phyloP scores from a whole-genome alignment of 495 filamentous ascomycete species.

The Platismatia glauca region DNA sequence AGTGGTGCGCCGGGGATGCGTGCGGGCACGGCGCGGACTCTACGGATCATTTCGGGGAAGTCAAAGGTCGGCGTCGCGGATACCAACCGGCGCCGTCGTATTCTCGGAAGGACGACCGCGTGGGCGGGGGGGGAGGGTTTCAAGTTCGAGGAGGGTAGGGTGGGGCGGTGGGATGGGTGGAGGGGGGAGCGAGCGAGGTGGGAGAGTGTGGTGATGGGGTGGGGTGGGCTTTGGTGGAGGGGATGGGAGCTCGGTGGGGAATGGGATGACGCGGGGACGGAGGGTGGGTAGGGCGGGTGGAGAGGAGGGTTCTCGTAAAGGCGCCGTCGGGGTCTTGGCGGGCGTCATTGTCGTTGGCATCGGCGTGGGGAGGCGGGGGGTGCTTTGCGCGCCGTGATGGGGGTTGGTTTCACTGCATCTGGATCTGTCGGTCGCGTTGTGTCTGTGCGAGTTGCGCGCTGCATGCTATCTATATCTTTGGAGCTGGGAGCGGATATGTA shows the following conservation, averaged over 20 bases:
- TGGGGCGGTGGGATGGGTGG: background rate
- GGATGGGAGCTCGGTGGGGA: background rate
- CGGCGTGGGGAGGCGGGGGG: background rate
- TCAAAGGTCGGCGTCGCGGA: background rate
- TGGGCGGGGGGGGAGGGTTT: background rate
- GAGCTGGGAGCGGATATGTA: no score
- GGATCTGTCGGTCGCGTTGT: background rate
- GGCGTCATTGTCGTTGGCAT: background rate
- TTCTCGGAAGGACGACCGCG: no score
- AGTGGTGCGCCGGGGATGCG: background rate
- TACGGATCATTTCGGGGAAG: background rate
- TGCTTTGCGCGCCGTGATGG: background rate
- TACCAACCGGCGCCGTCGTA: background rate
- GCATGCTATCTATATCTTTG: no score
- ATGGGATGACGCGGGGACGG: background rate
- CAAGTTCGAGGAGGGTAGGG: background rate
- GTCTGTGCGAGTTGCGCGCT: no score
- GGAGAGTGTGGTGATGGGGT: background rate
- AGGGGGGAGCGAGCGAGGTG: background rate
- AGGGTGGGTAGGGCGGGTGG: background rate
- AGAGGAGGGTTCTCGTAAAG: background rate
- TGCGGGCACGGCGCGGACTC: background rate
- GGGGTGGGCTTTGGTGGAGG: background rate
- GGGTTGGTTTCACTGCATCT: background rate
- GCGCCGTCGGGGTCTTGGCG: background rate